phyloP scores from a whole-genome alignment of 2,329 filamentous ascomycete species.

The Tothia fuscella region DNA sequence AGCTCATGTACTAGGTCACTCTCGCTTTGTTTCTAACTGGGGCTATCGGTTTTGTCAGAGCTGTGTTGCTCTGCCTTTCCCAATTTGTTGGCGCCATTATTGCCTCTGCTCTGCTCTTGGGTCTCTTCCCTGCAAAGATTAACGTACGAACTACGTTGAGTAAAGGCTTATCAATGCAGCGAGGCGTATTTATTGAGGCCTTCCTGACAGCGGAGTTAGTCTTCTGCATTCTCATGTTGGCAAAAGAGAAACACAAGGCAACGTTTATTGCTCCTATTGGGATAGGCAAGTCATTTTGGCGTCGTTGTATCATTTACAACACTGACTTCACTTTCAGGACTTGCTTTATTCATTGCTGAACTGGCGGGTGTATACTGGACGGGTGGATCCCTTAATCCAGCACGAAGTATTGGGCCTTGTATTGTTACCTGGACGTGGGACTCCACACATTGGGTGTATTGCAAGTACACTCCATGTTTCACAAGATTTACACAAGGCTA shows the following conservation, averaged over 20 bases:
- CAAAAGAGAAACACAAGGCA: slow-evolving; percentile 31
- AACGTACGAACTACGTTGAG: slow-evolving; percentile 26
- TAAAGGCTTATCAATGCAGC: slow-evolving; percentile 18
- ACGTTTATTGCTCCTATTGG: slow-evolving; percentile 29
- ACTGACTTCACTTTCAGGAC: slow-evolving; percentile 56
- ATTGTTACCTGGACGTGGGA: slow-evolving; percentile 27
- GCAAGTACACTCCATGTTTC: slow-evolving; percentile 12
- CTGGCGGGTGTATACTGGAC: slow-evolving; percentile 34
- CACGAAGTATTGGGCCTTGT: slow-evolving; percentile 29
- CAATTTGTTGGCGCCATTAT: slow-evolving; percentile 20
- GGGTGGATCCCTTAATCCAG: slow-evolving; percentile 31
- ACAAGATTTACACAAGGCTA: no score
- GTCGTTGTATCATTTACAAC: slow-evolving; percentile 23
- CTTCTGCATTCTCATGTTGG: slow-evolving; percentile 32
- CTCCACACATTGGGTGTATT: slow-evolving; percentile 32
- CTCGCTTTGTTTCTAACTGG: slow-evolving; percentile 10
- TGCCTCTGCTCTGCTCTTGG: slow-evolving; percentile 23
- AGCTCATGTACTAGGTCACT: slow-evolving; percentile 8
- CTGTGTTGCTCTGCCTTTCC: slow-evolving; percentile 8
- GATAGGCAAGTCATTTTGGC: slow-evolving; percentile 11
- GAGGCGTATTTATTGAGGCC: slow-evolving; percentile 26
- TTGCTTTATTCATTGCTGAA: slow-evolving; percentile 54
- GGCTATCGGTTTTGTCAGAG: slow-evolving; percentile 5
- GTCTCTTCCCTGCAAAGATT: slow-evolving; percentile 23
- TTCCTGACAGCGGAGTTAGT: slow-evolving; percentile 28